Percentiles rank a stretch among this genome's conserved stretches.
These are phyloP conservation scores for Pichia sp. DNA, from an alignment of 1,139 yeast genomes.

Conservation along the genomic window DNA sequence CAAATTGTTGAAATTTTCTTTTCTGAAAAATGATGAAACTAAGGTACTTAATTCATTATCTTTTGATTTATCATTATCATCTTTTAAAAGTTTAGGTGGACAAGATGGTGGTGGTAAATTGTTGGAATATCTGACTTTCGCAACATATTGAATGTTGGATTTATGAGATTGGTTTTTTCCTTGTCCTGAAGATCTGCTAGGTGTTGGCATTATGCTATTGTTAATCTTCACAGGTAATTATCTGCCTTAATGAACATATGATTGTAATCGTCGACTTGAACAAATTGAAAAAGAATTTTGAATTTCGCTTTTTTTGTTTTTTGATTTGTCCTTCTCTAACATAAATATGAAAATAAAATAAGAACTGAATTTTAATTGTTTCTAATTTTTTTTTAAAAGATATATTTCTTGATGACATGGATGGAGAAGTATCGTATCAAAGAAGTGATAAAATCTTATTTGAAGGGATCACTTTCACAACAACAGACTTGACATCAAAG, in stretches of 20 bases:
- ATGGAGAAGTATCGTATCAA: neutral
- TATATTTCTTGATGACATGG: neutral
- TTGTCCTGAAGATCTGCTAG: constrained; percentile 2
- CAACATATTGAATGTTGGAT: constrained; percentile 36
- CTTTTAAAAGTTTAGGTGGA: constrained; percentile 74
- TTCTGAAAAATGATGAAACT: constrained; percentile 67
- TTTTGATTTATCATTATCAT: constrained; percentile 36
- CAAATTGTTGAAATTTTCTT: constrained; percentile 62
- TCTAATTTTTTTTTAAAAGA: too few species aligned
- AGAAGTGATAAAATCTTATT: neutral
- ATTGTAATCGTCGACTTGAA: neutral
- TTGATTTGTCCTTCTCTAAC: neutral
- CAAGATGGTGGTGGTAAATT: constrained; percentile 90
- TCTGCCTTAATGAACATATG: neutral
- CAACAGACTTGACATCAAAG: constrained; percentile 14
- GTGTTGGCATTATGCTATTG: constrained; percentile 1
- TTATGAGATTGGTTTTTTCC: constrained; percentile 5
- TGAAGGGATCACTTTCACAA: constrained; percentile 16
- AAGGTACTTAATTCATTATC: constrained; percentile 36
- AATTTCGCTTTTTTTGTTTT: neutral
- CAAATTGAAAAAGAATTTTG: neutral
- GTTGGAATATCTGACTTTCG: constrained; percentile 78
- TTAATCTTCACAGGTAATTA: too few species aligned
- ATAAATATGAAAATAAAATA: neutral
- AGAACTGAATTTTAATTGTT: too few species aligned